phyloP scores from a whole-genome alignment of 164 flowering plant genomes.

The Stephania japonica region DNA sequence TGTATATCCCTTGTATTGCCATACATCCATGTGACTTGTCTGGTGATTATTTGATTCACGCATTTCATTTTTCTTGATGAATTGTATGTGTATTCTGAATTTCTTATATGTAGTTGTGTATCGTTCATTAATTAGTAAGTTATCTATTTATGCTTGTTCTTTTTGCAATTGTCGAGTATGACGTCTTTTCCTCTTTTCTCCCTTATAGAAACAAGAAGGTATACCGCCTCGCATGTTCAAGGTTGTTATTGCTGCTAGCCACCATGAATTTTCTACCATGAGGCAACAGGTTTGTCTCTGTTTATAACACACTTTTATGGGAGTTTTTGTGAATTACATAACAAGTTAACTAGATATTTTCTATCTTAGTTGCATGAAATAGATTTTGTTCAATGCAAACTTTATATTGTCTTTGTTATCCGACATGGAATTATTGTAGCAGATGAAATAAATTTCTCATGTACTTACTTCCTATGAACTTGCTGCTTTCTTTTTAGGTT shows the following conservation, averaged over 20 bases:
- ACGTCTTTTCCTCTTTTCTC: not conserved
- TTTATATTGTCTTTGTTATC: not conserved
- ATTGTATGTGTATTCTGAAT: not conserved
- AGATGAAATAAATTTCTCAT: not conserved
- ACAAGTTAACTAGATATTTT: not conserved
- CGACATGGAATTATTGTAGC: not conserved
- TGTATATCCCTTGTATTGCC: not conserved
- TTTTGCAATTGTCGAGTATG: not conserved
- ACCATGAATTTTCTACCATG: conserved; percentile 58
- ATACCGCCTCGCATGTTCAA: conserved; percentile 41
- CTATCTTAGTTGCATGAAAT: not conserved
- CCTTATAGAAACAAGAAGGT: conserved; percentile 44
- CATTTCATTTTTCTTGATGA: not conserved
- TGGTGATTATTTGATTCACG: not conserved
- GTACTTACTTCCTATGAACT: not conserved
- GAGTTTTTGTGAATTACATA: not conserved
- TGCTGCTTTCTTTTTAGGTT: not conserved
- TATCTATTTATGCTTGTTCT: not conserved
- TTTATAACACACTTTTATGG: not conserved
- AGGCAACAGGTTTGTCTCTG: conserved; percentile 71
- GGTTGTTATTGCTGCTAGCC: conserved; percentile 28
- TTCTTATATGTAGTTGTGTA: not conserved
- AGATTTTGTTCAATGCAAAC: not conserved
- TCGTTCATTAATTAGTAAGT: not conserved
- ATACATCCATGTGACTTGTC: not conserved